Conservation (phyloP, 768 basidiomycete genomes). For the Russula dissimulans region DNA sequence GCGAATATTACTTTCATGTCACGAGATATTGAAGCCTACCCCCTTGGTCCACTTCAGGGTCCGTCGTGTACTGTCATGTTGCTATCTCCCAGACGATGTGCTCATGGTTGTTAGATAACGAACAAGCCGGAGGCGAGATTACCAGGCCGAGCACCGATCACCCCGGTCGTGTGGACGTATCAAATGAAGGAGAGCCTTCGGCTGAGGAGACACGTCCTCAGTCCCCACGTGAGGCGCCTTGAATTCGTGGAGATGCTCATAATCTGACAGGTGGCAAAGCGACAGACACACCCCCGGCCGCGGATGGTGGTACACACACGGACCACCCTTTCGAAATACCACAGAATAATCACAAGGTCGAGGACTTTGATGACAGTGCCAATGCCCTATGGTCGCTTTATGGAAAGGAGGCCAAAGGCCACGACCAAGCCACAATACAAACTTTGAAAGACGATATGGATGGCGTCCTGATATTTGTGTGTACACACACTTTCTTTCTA, state of each 20-base stretch:
- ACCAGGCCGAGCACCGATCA: neutral
- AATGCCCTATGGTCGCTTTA: constrained; percentile 3
- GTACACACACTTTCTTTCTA: neutral
- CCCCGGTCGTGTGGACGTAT: no score
- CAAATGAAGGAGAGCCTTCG: neutral
- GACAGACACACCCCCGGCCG: no score
- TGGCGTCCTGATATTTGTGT: neutral
- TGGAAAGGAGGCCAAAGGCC: neutral
- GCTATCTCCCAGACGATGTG: neutral
- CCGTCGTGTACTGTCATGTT: neutral
- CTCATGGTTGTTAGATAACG: neutral
- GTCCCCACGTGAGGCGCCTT: neutral
- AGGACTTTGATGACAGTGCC: constrained; percentile 1
- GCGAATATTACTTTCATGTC: neutral
- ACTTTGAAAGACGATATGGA: neutral
- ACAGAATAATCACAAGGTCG: neutral
- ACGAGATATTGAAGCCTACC: neutral
- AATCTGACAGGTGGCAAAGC: neutral
- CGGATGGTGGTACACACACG: neutral
- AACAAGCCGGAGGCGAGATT: neutral
- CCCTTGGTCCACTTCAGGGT: neutral
- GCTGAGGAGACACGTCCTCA: neutral
- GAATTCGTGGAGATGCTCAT: neutral
- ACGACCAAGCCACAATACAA: neutral
- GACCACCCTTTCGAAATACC: neutral